Percentiles rank a stretch among this genome's conserved stretches.
Evolutionary conservation across 495 filamentous ascomycete species (phyloP).

Genomic region (Aspergillus heteromorphus): DNA sequence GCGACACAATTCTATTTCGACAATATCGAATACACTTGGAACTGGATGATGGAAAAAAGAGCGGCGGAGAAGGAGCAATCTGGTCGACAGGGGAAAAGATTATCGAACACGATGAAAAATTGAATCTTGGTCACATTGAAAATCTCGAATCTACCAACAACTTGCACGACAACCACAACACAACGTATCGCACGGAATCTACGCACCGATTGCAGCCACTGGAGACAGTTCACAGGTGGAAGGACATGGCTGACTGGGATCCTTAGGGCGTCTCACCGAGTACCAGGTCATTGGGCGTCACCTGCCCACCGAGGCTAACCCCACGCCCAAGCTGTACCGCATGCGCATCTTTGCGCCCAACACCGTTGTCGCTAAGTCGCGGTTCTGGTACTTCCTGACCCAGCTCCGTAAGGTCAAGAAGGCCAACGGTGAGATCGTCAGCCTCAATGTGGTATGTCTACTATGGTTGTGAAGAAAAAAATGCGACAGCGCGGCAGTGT

Average conservation of each 20-base stretch:
- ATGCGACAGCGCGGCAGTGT: background rate
- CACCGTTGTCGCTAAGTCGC: slow-evolving; percentile 94
- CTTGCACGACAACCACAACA: background rate
- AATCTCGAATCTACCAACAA: background rate
- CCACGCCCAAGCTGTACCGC: slow-evolving; percentile 95
- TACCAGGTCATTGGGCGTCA: slow-evolving; percentile 99
- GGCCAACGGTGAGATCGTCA: slow-evolving; percentile 98
- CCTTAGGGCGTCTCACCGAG: slow-evolving; percentile 92
- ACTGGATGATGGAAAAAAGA: background rate
- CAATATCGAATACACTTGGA: background rate
- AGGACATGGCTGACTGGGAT: slow-evolving; percentile 31
- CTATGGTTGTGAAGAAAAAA: background rate
- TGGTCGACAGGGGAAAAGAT: background rate
- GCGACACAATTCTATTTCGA: background rate
- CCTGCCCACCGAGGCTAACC: slow-evolving; percentile 91
- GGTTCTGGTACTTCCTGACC: slow-evolving; percentile 99
- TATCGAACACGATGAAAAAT: background rate
- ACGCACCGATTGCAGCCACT: slow-evolving; percentile 20
- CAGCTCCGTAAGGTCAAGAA: slow-evolving; percentile 99
- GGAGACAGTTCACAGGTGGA: slow-evolving; percentile 7
- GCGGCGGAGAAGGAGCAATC: background rate
- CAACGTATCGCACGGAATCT: slow-evolving; percentile 6
- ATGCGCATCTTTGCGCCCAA: slow-evolving; percentile 99
- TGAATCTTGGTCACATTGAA: background rate
- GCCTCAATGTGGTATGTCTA: slow-evolving; percentile 81